A percentile compares a stretch with the other conserved stretches of the same genome.
These are phyloP conservation scores for Beauveria varroae DNA, from an alignment of 2,329 filamentous ascomycete species.

Conservation along the genomic window DNA sequence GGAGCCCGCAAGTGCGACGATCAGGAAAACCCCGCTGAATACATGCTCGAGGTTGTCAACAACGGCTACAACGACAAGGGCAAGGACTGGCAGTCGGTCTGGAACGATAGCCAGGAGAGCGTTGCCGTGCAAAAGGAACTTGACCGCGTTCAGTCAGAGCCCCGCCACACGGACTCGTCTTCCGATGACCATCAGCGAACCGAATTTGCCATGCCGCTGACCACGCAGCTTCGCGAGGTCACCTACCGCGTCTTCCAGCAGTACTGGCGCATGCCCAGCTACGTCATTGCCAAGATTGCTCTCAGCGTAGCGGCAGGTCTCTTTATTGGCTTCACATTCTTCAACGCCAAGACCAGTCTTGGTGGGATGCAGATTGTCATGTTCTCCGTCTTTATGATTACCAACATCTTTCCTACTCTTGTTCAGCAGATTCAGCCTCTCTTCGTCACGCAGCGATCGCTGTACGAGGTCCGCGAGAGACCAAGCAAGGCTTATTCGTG, in stretches of 20 bases:
- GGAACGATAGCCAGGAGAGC: slow-evolving; percentile 48
- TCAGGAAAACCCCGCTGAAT: slow-evolving; percentile 68
- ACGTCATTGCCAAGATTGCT: slow-evolving; percentile 65
- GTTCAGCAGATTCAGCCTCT: slow-evolving; percentile 69
- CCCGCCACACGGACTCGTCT: not conserved
- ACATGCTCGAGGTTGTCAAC: slow-evolving; percentile 55
- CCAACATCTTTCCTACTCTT: slow-evolving; percentile 64
- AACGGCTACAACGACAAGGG: slow-evolving; percentile 29
- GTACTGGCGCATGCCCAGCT: slow-evolving; percentile 74
- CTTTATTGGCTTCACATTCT: slow-evolving; percentile 73
- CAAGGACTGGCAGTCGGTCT: slow-evolving; percentile 61
- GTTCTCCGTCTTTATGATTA: slow-evolving; percentile 68
- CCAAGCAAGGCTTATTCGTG: slow-evolving; percentile 70
- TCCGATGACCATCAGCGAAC: slow-evolving; percentile 41
- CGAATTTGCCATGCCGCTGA: slow-evolving; percentile 75
- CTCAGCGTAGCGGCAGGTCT: slow-evolving; percentile 54
- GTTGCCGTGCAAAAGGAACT: slow-evolving; percentile 52
- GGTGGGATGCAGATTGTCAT: slow-evolving; percentile 70
- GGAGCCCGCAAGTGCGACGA: slow-evolving; percentile 52
- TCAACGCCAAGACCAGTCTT: slow-evolving; percentile 41
- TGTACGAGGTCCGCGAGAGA: slow-evolving; percentile 72
- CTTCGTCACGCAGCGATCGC: slow-evolving; percentile 63
- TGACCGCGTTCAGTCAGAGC: slow-evolving; percentile 38
- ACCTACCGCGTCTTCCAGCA: slow-evolving; percentile 67
- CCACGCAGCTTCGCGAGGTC: slow-evolving; percentile 56